Evolutionary conservation across 1,284 basidiomycete genomes (phyloP).

Genomic region (Crocinoboletus sp.): DNA sequence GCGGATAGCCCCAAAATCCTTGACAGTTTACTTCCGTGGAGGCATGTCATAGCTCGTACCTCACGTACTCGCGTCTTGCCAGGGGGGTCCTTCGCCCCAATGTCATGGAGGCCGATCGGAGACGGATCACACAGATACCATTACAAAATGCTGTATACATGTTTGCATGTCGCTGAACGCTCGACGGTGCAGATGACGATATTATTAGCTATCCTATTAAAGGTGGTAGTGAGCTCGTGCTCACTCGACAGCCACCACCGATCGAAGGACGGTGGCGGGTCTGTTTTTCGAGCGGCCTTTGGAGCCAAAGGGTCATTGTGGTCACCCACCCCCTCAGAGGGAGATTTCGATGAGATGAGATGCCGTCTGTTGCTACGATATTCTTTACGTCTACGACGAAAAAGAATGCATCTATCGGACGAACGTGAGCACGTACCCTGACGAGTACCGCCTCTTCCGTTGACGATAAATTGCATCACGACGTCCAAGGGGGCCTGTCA

Average conservation of each 20-base stretch:
- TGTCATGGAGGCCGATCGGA: conserved; percentile 5
- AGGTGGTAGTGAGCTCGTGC: background rate
- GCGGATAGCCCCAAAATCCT: conserved; percentile 7
- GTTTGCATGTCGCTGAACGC: conserved; percentile 3
- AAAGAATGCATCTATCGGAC: background rate
- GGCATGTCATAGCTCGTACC: background rate
- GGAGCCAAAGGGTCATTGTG: background rate
- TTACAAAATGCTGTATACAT: conserved; percentile 5
- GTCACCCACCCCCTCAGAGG: background rate
- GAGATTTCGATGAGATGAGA: background rate
- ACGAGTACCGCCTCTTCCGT: conserved; percentile 21
- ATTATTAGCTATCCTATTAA: conserved; percentile 16
- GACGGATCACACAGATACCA: conserved; percentile 14
- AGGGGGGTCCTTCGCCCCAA: conserved; percentile 3
- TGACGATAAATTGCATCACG: conserved; percentile 25
- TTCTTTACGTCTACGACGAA: conserved; percentile 17
- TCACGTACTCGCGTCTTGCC: conserved; percentile 13
- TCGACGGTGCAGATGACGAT: conserved; percentile 4
- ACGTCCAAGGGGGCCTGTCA: conserved; percentile 21
- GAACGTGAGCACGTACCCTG: conserved; percentile 8
- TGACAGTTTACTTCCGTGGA: conserved; percentile 15
- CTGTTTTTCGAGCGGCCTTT: too few species aligned
- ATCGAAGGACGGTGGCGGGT: background rate
- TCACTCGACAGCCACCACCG: too few species aligned
- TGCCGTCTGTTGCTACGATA: conserved; percentile 2